These are phyloP conservation scores for Madurella mycetomatis DNA, from an alignment of 2,329 filamentous ascomycete species.

Conservation along the genomic window DNA sequence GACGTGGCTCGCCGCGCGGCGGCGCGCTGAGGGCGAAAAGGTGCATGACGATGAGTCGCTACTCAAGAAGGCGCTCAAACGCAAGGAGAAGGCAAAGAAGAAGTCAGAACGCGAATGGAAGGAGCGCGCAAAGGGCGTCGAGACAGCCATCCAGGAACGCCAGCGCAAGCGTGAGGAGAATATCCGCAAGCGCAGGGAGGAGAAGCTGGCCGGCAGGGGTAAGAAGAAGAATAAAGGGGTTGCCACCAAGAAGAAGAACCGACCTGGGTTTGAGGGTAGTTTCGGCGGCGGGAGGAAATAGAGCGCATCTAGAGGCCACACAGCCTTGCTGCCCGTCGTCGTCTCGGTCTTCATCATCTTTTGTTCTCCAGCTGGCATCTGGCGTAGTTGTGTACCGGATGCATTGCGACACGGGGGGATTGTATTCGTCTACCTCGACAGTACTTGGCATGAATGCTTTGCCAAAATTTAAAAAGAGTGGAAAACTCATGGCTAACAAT, in stretches of 20 bases:
- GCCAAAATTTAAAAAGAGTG: not conserved
- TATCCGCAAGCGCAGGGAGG: conserved; percentile 67
- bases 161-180: conserved; percentile 82
- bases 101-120: conserved; percentile 89
- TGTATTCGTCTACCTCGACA: not conserved
- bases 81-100: conserved; percentile 83
- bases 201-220: conserved; percentile 57
- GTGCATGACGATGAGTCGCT: conserved; percentile 80
- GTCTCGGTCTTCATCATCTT: not conserved
- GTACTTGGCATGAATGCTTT: not conserved
- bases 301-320: conserved; percentile 8
- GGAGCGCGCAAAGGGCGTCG: conserved; percentile 66
- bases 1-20: conserved; percentile 85
- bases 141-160: conserved; percentile 70
- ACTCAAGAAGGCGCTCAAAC: conserved; percentile 91
- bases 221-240: conserved; percentile 49
- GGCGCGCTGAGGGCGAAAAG: conserved; percentile 82
- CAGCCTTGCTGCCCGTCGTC: not conserved
- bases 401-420: conserved; percentile 4
- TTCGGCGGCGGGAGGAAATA: conserved; percentile 54
- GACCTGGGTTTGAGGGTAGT: conserved; percentile 65
- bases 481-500: not conserved
- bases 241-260: conserved; percentile 44
- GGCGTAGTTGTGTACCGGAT: conserved; percentile 6
- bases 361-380: not conserved